These are phyloP conservation scores for Ascosphaera apis DNA, from an alignment of 2,329 filamentous ascomycete genomes.

Conservation along the genomic window DNA sequence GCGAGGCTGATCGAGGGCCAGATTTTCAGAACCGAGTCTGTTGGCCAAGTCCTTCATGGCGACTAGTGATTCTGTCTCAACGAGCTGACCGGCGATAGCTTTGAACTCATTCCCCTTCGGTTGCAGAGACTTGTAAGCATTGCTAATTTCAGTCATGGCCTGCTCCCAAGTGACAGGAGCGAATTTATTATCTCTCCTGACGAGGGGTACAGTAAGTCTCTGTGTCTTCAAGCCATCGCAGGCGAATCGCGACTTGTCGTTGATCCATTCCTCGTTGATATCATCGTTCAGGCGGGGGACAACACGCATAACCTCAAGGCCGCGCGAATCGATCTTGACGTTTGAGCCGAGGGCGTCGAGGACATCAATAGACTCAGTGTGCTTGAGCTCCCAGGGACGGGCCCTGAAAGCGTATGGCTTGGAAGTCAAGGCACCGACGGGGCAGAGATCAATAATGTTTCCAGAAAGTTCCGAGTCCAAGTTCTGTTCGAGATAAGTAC, in stretches of 20 bases:
- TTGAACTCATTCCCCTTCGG: constrained; percentile 91
- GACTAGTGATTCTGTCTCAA: constrained; percentile 80
- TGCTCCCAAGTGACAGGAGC: constrained; percentile 90
- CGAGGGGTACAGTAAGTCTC: constrained; percentile 73
- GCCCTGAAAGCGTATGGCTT: constrained; percentile 97
- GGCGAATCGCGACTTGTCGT: constrained; percentile 92
- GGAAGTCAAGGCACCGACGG: constrained; percentile 83
- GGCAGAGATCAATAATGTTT: constrained; percentile 95
- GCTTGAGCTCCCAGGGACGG: constrained; percentile 89
- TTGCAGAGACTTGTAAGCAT: constrained; percentile 54
- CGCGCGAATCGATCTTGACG: constrained; percentile 79
- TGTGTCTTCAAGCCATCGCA: constrained; percentile 95
- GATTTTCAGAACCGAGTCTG: constrained; percentile 85
- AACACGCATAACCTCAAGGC: constrained; percentile 88
- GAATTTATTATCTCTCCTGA: constrained; percentile 76
- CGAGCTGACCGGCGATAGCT: constrained; percentile 71
- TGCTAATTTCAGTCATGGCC: constrained; percentile 65
- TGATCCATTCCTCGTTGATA: constrained; percentile 98
- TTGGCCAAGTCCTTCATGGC: constrained; percentile 96
- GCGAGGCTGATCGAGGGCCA: constrained; percentile 72
- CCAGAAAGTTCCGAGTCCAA: constrained; percentile 87
- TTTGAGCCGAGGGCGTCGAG: constrained; percentile 82
- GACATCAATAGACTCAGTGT: constrained; percentile 88
- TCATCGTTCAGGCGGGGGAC: constrained; percentile 88
- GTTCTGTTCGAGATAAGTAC: constrained; percentile 87